phyloP scores from a whole-genome alignment of 345 rosid species.

The Salix suchowensis region DNA sequence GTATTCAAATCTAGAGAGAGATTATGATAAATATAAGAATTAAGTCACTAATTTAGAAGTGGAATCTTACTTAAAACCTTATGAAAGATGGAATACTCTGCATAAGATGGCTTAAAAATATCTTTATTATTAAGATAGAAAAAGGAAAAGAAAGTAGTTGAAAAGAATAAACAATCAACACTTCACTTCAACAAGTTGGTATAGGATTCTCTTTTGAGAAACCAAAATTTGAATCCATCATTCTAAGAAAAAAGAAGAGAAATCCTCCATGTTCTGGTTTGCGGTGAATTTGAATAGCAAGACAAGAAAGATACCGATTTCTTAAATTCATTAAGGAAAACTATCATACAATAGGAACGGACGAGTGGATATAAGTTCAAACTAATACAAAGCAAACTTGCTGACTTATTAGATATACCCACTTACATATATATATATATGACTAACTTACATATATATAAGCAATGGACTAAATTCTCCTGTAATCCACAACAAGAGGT shows the following conservation, averaged over 20 bases:
- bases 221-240: background rate
- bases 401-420: background rate
- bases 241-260: background rate
- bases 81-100: too few species aligned
- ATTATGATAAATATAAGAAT: too few species aligned
- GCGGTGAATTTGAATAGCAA: background rate
- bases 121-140: too few species aligned
- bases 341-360: background rate
- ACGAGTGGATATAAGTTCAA: background rate
- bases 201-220: background rate
- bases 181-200: too few species aligned
- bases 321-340: background rate
- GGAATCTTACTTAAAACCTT: too few species aligned
- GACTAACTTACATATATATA: too few species aligned
- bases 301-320: background rate
- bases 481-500: conserved; percentile 19
- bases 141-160: too few species aligned
- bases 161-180: too few species aligned
- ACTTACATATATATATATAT: background rate
- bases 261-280: background rate
- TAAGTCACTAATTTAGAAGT: too few species aligned
- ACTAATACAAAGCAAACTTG: background rate
- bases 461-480: conserved; percentile 17
- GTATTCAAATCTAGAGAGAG: too few species aligned
- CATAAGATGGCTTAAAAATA: too few species aligned